phyloP scores from a whole-genome alignment of 2,329 filamentous ascomycete genomes.

The Epichloe bromicola region DNA sequence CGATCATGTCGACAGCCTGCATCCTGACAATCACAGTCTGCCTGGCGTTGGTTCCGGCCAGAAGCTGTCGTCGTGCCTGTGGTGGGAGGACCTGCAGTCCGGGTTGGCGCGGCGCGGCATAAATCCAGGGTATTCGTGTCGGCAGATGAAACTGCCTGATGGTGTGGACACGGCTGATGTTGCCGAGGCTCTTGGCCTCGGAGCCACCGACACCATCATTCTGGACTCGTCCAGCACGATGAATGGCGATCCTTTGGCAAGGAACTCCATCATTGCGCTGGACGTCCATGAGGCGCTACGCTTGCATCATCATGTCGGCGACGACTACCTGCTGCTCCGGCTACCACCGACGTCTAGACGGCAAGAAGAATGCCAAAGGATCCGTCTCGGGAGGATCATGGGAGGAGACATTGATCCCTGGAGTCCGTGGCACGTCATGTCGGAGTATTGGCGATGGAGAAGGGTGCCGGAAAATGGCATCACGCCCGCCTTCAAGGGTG shows the following conservation, averaged over 20 bases:
- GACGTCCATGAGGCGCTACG: slow-evolving; percentile 42
- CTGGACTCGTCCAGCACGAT: slow-evolving; percentile 46
- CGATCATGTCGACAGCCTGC: slow-evolving; percentile 11
- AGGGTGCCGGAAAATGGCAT: slow-evolving; percentile 10
- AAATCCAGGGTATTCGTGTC: slow-evolving; percentile 24
- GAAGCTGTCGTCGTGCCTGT: slow-evolving; percentile 9
- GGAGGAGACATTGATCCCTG: slow-evolving; percentile 15
- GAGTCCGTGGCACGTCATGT: slow-evolving; percentile 38
- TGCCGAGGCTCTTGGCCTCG: slow-evolving; percentile 34
- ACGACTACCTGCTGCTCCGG: slow-evolving; percentile 22
- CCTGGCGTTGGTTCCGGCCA: slow-evolving; percentile 10
- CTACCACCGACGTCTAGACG: slow-evolving; percentile 10
- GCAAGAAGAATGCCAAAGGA: slow-evolving; percentile 15
- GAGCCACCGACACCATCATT: slow-evolving; percentile 35
- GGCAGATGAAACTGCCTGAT: slow-evolving; percentile 29
- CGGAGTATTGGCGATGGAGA: slow-evolving; percentile 27
- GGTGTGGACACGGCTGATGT: slow-evolving; percentile 40
- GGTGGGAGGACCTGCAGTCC: slow-evolving; percentile 13
- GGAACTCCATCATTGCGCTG: slow-evolving; percentile 63
- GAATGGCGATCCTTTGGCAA: slow-evolving; percentile 28
- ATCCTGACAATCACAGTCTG: slow-evolving; percentile 7
- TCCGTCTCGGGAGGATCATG: slow-evolving; percentile 8
- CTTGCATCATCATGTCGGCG: slow-evolving; percentile 43
- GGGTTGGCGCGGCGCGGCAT: slow-evolving; percentile 17
- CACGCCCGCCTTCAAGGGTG: slow-evolving; percentile 57